These are phyloP conservation scores for Microcos paniculata DNA, from an alignment of 345 rosid species.

Conservation along the genomic window DNA sequence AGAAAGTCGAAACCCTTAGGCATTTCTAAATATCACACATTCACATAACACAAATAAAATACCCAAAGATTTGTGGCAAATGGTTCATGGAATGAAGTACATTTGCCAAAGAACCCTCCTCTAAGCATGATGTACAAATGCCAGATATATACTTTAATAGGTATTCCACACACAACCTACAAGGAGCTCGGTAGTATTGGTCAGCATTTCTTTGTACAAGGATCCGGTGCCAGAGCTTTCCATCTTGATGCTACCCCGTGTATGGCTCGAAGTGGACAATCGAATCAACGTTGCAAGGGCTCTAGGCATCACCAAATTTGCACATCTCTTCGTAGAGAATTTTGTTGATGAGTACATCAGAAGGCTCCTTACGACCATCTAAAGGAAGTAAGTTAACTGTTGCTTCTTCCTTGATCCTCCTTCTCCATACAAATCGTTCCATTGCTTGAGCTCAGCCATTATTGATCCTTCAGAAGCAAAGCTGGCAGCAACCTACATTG, in stretches of 20 bases:
- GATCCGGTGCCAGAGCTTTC: neutral
- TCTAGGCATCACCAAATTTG: neutral
- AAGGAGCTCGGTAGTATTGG: neutral
- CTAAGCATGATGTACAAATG: conserved; percentile 1
- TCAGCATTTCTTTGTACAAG: conserved; percentile 6
- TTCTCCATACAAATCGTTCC: conserved; percentile 91
- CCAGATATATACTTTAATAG: conserved; percentile 1
- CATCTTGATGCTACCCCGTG: conserved; percentile 1
- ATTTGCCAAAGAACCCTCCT: neutral
- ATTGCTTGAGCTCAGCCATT: conserved; percentile 81
- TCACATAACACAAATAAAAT: conserved; percentile 12
- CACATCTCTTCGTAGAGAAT: neutral
- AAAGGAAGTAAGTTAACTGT: conserved; percentile 83
- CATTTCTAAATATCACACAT: conserved; percentile 21
- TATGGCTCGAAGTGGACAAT: neutral
- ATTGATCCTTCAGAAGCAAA: conserved; percentile 77
- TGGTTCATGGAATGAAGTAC: neutral
- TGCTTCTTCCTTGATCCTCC: conserved; percentile 93
- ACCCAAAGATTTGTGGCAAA: conserved; percentile 6
- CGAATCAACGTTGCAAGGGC: neutral
- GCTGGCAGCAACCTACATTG: conserved; percentile 81
- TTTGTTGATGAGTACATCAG: neutral
- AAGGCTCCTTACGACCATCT: conserved; percentile 20
- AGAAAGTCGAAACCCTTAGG: neutral
- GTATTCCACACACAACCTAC: neutral